A percentile compares a stretch with the other conserved stretches of the same genome.
Evolutionary conservation across 2,329 filamentous ascomycete genomes (phyloP).

Genomic region (Microdochium paspali): DNA sequence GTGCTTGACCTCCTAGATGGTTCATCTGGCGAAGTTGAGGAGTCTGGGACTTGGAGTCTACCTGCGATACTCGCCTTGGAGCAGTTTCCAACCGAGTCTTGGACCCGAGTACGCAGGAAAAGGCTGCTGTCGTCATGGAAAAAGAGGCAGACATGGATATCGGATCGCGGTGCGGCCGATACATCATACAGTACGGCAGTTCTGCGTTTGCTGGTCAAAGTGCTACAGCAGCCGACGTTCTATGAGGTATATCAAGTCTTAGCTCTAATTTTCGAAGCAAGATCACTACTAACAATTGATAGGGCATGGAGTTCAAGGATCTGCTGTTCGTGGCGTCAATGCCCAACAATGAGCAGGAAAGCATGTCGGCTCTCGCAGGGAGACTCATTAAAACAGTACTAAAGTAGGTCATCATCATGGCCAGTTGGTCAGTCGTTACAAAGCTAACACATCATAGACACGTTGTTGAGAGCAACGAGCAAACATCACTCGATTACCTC

Average conservation of each 20-base stretch:
- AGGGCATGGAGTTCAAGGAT: conserved; percentile 20
- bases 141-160: conserved; percentile 12
- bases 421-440: too few species aligned
- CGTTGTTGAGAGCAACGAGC: conserved; percentile 13
- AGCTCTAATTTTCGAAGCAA: not conserved
- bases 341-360: conserved; percentile 6
- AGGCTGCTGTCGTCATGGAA: conserved; percentile 21
- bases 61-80: conserved; percentile 12
- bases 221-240: conserved; percentile 21
- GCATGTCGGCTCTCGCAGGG: conserved; percentile 9
- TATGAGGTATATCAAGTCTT: conserved; percentile 13
- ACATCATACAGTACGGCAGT: conserved; percentile 11
- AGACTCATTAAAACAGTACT: conserved; percentile 16
- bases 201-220: conserved; percentile 15
- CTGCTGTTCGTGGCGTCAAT: conserved; percentile 13
- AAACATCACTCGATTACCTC: conserved; percentile 13
- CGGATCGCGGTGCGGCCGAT: conserved; percentile 9
- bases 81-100: conserved; percentile 15
- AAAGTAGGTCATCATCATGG: conserved; percentile 14
- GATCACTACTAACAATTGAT: conserved; percentile 4
- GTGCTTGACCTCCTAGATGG: conserved; percentile 13
- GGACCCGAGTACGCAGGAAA: conserved; percentile 19
- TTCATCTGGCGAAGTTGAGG: conserved; percentile 10
- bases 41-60: conserved; percentile 13
- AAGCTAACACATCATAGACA: conserved; percentile 9